Conservation (phyloP, 2,329 filamentous ascomycete genomes). For the Drechslera avenae region DNA sequence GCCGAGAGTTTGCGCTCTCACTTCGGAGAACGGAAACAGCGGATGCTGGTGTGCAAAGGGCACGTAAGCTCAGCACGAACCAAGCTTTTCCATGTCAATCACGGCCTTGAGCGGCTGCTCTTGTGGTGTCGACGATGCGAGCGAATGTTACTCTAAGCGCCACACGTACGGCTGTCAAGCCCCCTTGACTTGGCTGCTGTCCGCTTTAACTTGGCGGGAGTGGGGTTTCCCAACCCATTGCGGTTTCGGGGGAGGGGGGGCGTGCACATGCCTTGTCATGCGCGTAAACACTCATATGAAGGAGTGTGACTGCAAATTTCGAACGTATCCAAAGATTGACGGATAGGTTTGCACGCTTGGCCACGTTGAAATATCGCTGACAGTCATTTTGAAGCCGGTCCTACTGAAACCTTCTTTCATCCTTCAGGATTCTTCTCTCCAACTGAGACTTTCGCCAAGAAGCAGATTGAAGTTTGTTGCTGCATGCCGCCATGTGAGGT, state of each 20-base stretch:
- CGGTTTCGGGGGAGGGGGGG: constrained; percentile 8
- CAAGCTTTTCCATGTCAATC: constrained; percentile 3
- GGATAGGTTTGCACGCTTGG: no score
- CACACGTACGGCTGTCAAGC: constrained; percentile 20
- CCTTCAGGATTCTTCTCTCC: neutral
- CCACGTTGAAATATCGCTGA: no score
- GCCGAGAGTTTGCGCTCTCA: neutral
- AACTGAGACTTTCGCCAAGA: neutral
- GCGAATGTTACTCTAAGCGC: constrained; percentile 12
- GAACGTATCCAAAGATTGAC: no score
- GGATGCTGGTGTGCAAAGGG: constrained; percentile 5
- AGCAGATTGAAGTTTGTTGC: no score
- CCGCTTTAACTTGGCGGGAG: constrained; percentile 4
- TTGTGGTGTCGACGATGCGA: neutral
- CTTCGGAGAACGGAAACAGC: constrained; percentile 10
- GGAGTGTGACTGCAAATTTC: constrained; percentile 18
- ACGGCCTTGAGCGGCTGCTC: constrained; percentile 1
- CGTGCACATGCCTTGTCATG: constrained; percentile 15
- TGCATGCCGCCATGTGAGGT: constrained; percentile 11
- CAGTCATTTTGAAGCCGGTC: no score
- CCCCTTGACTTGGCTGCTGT: constrained; percentile 1
- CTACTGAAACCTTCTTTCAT: no score
- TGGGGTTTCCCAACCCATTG: constrained; percentile 12
- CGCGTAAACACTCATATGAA: constrained; percentile 18
- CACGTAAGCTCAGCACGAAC: neutral